These are phyloP conservation scores for Coemansia sp. DNA, from an alignment of 192 early-diverging fungal genomes.

Conservation along the genomic window DNA sequence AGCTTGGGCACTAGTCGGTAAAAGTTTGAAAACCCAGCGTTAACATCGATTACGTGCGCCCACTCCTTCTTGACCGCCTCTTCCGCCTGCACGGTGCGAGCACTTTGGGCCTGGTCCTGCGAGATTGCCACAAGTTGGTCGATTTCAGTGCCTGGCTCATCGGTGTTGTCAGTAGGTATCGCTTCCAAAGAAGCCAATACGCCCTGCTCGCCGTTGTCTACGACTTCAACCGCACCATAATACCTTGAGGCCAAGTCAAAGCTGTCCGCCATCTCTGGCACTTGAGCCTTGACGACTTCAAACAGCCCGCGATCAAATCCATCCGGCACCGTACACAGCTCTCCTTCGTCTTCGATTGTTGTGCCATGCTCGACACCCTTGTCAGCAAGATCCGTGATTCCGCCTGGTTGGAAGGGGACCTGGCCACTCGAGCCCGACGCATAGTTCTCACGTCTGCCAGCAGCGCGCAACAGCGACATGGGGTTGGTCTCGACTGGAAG, in stretches of 20 bases:
- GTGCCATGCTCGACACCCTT: neutral
- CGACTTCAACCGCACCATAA: constrained; percentile 15
- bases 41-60: constrained; percentile 92
- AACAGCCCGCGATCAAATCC: constrained; percentile 50
- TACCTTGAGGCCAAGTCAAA: constrained; percentile 32
- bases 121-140: constrained; percentile 13
- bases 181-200: neutral
- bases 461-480: constrained; percentile 40
- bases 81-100: neutral
- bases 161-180: neutral
- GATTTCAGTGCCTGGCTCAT: constrained; percentile 9
- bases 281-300: constrained; percentile 12
- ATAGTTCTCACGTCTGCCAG: constrained; percentile 33
- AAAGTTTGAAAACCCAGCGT: constrained; percentile 86
- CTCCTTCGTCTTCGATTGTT: constrained; percentile 1
- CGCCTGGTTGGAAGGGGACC: constrained; percentile 51
- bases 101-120: neutral
- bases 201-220: neutral
- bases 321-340: constrained; percentile 40
- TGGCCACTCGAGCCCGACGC: constrained; percentile 34
- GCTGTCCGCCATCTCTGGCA: neutral
- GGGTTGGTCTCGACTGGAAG: constrained; percentile 16
- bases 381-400: constrained; percentile 15
- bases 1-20: constrained; percentile 86
- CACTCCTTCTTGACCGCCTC: constrained; percentile 62